phyloP scores from a whole-genome alignment of 257 asterid genomes.

The Nicotiana knightiana region DNA sequence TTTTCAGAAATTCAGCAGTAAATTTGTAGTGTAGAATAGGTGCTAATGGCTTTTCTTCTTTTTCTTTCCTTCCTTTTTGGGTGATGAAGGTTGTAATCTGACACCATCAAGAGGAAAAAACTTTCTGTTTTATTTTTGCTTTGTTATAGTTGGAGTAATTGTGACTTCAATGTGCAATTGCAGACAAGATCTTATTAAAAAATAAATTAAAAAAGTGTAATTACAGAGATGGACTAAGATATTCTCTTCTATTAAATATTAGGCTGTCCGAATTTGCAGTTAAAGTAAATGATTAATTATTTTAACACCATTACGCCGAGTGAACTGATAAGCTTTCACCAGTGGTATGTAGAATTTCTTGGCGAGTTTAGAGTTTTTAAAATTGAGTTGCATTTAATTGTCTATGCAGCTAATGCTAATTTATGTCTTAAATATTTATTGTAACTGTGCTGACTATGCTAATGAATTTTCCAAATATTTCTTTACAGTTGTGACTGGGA shows the following conservation, averaged over 20 bases:
- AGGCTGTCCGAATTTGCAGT: background rate
- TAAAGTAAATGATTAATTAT: background rate
- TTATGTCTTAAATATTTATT: background rate
- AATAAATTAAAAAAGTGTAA: background rate
- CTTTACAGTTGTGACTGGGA: conserved; percentile 86
- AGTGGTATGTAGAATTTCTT: background rate
- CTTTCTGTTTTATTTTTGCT: background rate
- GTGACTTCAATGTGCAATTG: background rate
- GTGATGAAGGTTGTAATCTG: background rate
- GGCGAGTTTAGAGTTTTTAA: background rate
- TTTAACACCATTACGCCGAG: background rate
- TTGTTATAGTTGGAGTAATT: background rate
- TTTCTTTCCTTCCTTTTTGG: background rate
- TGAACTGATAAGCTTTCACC: background rate
- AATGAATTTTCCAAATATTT: conserved; percentile 20
- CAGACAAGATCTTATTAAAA: background rate
- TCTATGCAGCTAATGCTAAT: conserved; percentile 2
- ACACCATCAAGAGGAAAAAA: background rate
- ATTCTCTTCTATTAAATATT: background rate
- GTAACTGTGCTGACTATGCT: conserved; percentile 1
- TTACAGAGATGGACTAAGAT: background rate
- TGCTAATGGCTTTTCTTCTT: background rate
- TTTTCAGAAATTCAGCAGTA: background rate
- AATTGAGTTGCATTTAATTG: background rate
- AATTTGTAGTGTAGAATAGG: background rate